Conservation (phyloP, 139 green algal species). For the Trebouxia sp. region DNA sequence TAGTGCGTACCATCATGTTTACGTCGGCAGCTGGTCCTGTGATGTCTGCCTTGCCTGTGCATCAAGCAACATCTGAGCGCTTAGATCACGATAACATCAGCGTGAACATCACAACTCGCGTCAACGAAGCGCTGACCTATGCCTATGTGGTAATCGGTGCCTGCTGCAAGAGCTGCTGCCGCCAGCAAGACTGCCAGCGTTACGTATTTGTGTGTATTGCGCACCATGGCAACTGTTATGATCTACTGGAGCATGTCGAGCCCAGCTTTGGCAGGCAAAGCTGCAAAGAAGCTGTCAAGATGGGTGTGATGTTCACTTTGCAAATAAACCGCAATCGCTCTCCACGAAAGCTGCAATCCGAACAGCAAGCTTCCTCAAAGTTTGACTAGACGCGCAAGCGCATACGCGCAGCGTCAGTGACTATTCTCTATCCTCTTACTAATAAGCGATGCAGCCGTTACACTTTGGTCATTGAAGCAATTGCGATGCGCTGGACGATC, state of each 20-base stretch:
- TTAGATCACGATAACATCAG: neutral
- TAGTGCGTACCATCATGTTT: slow-evolving; percentile 82
- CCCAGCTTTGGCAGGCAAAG: neutral
- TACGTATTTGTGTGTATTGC: neutral
- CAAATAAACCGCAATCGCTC: too few species aligned
- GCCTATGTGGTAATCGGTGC: slow-evolving; percentile 18
- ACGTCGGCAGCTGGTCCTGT: slow-evolving; percentile 81
- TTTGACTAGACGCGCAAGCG: neutral
- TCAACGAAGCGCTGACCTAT: neutral
- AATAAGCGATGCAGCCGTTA: too few species aligned
- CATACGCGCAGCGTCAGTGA: too few species aligned
- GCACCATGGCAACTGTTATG: neutral
- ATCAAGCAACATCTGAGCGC: neutral
- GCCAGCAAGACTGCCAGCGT: neutral
- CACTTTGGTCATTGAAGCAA: too few species aligned
- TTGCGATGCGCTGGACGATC: too few species aligned
- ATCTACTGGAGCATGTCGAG: too few species aligned
- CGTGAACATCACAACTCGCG: neutral
- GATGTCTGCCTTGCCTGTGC: slow-evolving; percentile 73
- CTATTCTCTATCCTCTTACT: too few species aligned
- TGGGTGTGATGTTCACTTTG: too few species aligned
- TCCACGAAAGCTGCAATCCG: neutral
- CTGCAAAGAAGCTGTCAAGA: neutral
- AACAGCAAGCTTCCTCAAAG: neutral
- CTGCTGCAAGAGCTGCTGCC: neutral